Percentiles rank a stretch among this genome's conserved stretches.
phyloP scores from a whole-genome alignment of 176 grass and related monocot species.

The Oryza glaberrima region DNA sequence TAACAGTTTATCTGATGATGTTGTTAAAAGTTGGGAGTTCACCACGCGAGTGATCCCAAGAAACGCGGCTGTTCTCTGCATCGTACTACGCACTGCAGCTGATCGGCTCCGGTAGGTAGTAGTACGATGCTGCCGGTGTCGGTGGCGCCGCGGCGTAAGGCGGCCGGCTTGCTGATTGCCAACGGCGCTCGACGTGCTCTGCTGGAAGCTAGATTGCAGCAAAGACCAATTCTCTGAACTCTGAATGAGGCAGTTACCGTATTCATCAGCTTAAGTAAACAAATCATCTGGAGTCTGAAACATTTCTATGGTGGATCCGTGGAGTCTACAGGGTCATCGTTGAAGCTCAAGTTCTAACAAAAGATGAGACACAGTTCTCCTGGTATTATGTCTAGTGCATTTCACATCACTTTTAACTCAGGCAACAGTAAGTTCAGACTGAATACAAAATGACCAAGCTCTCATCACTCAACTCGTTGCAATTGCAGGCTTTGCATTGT shows the following conservation, averaged over 20 bases:
- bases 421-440: background rate
- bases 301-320: constrained; percentile 67
- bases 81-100: background rate
- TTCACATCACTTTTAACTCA: background rate
- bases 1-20: background rate
- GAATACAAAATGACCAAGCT: background rate
- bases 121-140: constrained; percentile 14
- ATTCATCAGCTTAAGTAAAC: constrained; percentile 33
- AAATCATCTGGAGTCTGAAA: constrained; percentile 53
- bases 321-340: constrained; percentile 57
- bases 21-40: background rate
- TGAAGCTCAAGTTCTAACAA: constrained; percentile 48
- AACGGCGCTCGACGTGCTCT: constrained; percentile 47
- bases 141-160: constrained; percentile 28
- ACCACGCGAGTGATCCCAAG: constrained; percentile 20
- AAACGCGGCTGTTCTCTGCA: background rate
- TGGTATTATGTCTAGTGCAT: constrained; percentile 29
- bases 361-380: constrained; percentile 50
- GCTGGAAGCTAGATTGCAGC: background rate
- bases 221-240: background rate
- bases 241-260: background rate
- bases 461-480: constrained; percentile 12
- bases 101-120: background rate
- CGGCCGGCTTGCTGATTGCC: background rate
- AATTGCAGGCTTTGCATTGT: constrained; percentile 53